Evolutionary conservation across 2,329 filamentous ascomycete genomes (phyloP).

Genomic region (Trichoderma citrinoviride): DNA sequence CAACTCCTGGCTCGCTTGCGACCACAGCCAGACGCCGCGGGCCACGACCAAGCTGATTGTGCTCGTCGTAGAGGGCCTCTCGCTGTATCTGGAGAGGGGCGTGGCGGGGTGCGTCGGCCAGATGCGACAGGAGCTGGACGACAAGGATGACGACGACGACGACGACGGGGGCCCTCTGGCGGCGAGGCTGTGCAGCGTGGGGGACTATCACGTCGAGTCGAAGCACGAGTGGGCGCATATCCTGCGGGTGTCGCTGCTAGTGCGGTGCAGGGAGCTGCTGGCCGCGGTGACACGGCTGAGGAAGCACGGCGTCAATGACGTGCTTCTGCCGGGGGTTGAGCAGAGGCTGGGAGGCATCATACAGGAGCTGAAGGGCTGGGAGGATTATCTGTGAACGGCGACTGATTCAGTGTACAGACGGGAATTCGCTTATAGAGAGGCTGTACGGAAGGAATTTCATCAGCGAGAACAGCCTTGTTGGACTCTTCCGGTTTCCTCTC

Average conservation of each 20-base stretch:
- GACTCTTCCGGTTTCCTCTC: not conserved
- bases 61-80: constrained; percentile 3
- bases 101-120: not conserved
- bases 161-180: not conserved
- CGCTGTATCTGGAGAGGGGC: not conserved
- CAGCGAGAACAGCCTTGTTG: not conserved
- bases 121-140: not conserved
- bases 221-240: constrained; percentile 14
- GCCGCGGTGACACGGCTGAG: not conserved
- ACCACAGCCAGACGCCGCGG: constrained; percentile 4
- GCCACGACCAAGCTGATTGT: constrained; percentile 9
- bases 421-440: not conserved
- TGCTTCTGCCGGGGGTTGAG: constrained; percentile 1
- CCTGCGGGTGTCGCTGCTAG: not conserved
- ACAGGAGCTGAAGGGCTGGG: constrained; percentile 9
- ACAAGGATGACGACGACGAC: not conserved
- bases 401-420: not conserved
- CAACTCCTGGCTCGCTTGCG: constrained; percentile 5
- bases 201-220: constrained; percentile 9
- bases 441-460: not conserved
- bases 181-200: not conserved
- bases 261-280: constrained; percentile 11
- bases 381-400: constrained; percentile 1
- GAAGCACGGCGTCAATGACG: not conserved
- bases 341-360: not conserved